phyloP scores from a whole-genome alignment of 306 rosid genomes.

The Senna siamea region DNA sequence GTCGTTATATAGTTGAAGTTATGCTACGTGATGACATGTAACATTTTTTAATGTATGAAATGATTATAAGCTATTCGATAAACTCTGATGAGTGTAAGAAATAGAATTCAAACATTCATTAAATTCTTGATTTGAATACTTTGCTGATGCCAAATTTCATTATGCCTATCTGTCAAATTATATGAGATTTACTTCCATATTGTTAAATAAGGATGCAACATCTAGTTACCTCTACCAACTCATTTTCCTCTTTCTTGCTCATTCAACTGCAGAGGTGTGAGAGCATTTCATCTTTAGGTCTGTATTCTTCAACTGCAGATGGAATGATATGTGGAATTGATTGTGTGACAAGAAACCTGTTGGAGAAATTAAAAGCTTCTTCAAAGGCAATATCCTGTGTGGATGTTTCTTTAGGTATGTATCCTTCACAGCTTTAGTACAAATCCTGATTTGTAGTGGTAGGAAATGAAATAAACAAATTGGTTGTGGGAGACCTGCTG shows the following conservation, averaged over 20 bases:
- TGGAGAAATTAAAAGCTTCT: slow-evolving; percentile 81
- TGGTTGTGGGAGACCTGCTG: slow-evolving; percentile 21
- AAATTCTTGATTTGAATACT: not conserved
- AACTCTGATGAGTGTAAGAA: not conserved
- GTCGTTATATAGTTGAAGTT: slow-evolving; percentile 84
- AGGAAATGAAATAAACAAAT: slow-evolving; percentile 26
- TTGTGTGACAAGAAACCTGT: slow-evolving; percentile 68
- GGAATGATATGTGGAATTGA: slow-evolving; percentile 82
- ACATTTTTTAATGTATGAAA: not conserved
- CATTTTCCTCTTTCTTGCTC: slow-evolving; percentile 34
- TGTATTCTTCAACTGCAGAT: too few relatives aligned
- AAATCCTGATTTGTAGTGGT: slow-evolving; percentile 18
- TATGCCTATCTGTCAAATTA: too few relatives aligned
- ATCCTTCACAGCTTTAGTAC: slow-evolving; percentile 21
- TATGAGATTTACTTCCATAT: slow-evolving; percentile 27
- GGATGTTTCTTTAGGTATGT: slow-evolving; percentile 77
- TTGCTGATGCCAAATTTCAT: slow-evolving; percentile 7
- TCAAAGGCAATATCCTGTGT: slow-evolving; percentile 78
- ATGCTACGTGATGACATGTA: slow-evolving; percentile 65
- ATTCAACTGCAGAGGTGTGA: slow-evolving; percentile 71
- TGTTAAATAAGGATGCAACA: slow-evolving; percentile 3
- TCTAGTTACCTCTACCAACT: slow-evolving; percentile 6
- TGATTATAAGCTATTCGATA: slow-evolving; percentile 15
- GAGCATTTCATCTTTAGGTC: slow-evolving; percentile 69
- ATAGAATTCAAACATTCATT: not conserved